Evolutionary conservation across 225 moss, liverwort and hornwort species (phyloP).

Genomic region (Pleurozium schreberi): DNA sequence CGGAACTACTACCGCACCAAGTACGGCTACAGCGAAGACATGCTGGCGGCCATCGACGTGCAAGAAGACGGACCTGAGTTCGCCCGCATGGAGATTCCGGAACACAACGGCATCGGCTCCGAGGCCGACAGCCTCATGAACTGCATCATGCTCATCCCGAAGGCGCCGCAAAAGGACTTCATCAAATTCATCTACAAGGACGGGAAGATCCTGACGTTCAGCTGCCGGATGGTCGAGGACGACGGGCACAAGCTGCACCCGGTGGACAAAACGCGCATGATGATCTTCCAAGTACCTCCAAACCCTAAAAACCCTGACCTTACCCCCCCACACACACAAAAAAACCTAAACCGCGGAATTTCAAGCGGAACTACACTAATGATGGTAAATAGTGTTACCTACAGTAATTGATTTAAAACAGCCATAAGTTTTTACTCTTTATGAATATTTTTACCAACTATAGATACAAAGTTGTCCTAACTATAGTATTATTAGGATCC

Average conservation of each 20-base stretch:
- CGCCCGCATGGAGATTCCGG: slow-evolving; percentile 88
- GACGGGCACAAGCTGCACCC: slow-evolving; percentile 56
- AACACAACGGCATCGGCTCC: slow-evolving; percentile 83
- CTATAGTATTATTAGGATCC: too few species aligned
- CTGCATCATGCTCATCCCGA: slow-evolving; percentile 65
- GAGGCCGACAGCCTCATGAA: slow-evolving; percentile 92
- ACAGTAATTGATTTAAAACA: too few species aligned
- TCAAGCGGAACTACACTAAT: too few species aligned
- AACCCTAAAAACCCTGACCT: not conserved
- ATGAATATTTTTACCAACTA: too few species aligned
- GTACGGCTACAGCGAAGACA: slow-evolving; percentile 66
- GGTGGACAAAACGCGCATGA: slow-evolving; percentile 66
- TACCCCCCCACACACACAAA: too few species aligned
- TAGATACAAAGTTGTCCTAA: too few species aligned
- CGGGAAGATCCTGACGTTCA: slow-evolving; percentile 72
- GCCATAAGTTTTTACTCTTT: too few species aligned
- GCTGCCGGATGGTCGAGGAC: slow-evolving; percentile 71
- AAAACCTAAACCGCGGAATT: not conserved
- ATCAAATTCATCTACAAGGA: slow-evolving; percentile 87
- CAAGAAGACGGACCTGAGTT: slow-evolving; percentile 73
- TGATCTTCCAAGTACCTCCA: slow-evolving; percentile 36
- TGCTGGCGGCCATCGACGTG: slow-evolving; percentile 68
- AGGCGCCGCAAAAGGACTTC: slow-evolving; percentile 73
- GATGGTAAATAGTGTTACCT: too few species aligned
- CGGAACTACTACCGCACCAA: slow-evolving; percentile 69